These are phyloP conservation scores for Starmerella kuoi DNA, from an alignment of 805 yeast species.

Conservation along the genomic window DNA sequence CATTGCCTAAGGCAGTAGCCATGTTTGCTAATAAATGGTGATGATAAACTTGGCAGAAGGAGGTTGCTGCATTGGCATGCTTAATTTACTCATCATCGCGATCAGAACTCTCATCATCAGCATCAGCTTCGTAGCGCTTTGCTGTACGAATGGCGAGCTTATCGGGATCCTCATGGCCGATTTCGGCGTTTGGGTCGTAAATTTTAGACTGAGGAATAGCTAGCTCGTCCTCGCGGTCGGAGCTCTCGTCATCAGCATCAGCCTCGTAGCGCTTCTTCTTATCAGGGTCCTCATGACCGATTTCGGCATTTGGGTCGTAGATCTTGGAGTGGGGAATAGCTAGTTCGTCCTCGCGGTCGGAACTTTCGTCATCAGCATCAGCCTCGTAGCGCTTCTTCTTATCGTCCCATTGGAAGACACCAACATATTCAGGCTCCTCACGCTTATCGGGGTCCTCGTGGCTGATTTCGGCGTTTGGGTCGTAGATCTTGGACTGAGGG, in stretches of 20 bases:
- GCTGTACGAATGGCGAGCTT: neutral
- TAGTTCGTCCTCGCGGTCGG: neutral
- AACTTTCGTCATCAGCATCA: neutral
- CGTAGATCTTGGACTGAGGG: neutral
- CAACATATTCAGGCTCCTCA: neutral
- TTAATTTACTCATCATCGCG: too few species aligned
- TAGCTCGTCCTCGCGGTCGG: neutral
- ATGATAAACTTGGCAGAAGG: too few species aligned
- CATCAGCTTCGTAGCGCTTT: neutral
- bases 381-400: neutral
- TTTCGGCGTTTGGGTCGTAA: neutral
- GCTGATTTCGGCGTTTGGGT: neutral
- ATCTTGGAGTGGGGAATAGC: neutral
- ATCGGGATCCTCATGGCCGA: neutral
- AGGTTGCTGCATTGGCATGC: too few species aligned
- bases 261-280: neutral
- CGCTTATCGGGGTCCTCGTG: neutral
- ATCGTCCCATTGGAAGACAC: neutral
- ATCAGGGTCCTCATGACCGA: neutral
- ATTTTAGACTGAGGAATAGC: neutral
- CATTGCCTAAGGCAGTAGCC: too few species aligned
- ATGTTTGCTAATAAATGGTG: too few species aligned
- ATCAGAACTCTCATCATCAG: neutral
- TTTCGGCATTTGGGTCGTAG: neutral
- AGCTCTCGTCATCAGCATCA: neutral